A percentile compares a stretch with the other conserved stretches of the same genome.
Conservation (phyloP, 2,329 filamentous ascomycete species). For the Aspergillus luchuensis region DNA sequence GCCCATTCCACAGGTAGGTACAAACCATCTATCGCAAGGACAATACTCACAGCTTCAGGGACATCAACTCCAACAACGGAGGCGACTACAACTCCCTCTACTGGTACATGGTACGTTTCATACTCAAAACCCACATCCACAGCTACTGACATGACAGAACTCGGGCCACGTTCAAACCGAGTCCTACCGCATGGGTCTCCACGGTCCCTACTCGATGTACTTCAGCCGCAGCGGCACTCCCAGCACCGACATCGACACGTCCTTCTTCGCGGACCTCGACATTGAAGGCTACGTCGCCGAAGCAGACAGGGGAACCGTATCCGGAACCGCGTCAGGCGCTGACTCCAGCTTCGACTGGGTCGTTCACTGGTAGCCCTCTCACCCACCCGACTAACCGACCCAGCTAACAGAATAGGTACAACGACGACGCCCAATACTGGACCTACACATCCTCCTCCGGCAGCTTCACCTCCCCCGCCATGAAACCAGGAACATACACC, state of each 20-base stretch:
- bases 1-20: slow-evolving; percentile 61
- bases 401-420: slow-evolving; percentile 44
- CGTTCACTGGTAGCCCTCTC: slow-evolving; percentile 57
- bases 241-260: slow-evolving; percentile 53
- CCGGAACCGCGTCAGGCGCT: slow-evolving; percentile 63
- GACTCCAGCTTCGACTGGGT: slow-evolving; percentile 56
- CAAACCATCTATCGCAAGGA: neutral
- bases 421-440: slow-evolving; percentile 66
- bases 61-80: slow-evolving; percentile 67
- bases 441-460: slow-evolving; percentile 57
- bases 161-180: slow-evolving; percentile 66
- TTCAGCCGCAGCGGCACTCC: slow-evolving; percentile 63
- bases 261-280: slow-evolving; percentile 61
- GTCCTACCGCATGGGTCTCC: slow-evolving; percentile 61
- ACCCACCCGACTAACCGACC: neutral
- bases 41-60: slow-evolving; percentile 33
- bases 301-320: slow-evolving; percentile 60
- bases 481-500: slow-evolving; percentile 70
- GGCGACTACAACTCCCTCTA: slow-evolving; percentile 61
- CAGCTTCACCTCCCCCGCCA: slow-evolving; percentile 63
- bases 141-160: slow-evolving; percentile 47
- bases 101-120: slow-evolving; percentile 59
- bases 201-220: slow-evolving; percentile 65
- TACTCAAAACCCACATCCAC: neutral
- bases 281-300: slow-evolving; percentile 61